Evolutionary conservation across 306 rosid species (phyloP).

Genomic region (Inga leiocalycina): DNA sequence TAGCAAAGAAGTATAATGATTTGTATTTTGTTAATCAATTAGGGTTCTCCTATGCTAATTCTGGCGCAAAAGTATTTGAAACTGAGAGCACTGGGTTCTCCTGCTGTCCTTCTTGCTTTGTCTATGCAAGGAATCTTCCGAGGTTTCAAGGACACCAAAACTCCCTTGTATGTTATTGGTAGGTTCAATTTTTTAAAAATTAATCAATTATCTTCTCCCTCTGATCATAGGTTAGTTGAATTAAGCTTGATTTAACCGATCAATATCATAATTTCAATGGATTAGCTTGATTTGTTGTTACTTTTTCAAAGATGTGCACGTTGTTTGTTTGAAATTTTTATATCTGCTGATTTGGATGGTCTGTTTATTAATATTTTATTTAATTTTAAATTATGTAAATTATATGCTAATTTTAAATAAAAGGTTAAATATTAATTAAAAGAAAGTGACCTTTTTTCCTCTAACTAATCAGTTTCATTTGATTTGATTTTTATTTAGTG

Average conservation of each 20-base stretch:
- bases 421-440: not conserved
- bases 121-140: constrained; percentile 98
- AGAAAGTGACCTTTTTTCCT: not conserved
- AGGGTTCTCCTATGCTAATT: constrained; percentile 85
- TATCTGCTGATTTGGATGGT: too few species aligned
- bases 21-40: not conserved
- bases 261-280: too few species aligned
- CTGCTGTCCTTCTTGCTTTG: constrained; percentile 97
- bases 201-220: not conserved
- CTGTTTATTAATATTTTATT: too few species aligned
- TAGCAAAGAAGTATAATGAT: not conserved
- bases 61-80: constrained; percentile 81
- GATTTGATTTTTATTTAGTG: constrained; percentile 45
- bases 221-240: too few species aligned
- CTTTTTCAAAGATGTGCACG: too few species aligned
- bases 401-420: not conserved
- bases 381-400: too few species aligned
- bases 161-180: constrained; percentile 92
- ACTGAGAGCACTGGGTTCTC: constrained; percentile 94
- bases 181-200: constrained; percentile 17
- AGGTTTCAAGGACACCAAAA: constrained; percentile 94
- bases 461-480: not conserved
- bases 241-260: too few species aligned
- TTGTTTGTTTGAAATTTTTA: too few species aligned
- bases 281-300: too few species aligned